phyloP scores from a whole-genome alignment of 306 rosid species.

The cucumber (Cucumis sativus) region DNA sequence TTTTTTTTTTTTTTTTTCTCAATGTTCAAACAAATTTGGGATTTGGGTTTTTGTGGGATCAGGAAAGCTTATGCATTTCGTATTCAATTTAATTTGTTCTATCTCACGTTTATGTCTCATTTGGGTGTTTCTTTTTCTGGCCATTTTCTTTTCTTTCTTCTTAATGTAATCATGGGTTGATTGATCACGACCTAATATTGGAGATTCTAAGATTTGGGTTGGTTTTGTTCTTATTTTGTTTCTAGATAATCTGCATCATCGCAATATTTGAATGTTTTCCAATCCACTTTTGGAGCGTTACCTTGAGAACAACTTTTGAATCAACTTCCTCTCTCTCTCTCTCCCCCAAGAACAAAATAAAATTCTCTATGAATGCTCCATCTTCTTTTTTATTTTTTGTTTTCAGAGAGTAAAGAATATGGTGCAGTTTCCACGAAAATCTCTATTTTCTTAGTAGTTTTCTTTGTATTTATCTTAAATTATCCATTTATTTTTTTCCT shows the following conservation, averaged over 20 bases:
- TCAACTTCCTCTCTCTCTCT: background rate
- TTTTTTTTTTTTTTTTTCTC: background rate
- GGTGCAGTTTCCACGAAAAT: background rate
- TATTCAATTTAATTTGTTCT: background rate
- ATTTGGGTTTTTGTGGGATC: conserved; percentile 5
- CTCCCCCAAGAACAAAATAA: background rate
- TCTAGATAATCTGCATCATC: background rate
- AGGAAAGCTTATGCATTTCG: background rate
- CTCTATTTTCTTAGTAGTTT: background rate
- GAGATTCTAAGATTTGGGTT: background rate
- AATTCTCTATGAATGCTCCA: background rate
- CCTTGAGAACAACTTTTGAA: background rate
- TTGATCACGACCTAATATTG: background rate
- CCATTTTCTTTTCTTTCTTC: background rate
- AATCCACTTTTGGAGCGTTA: background rate
- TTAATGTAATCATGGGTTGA: background rate
- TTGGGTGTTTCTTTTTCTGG: background rate
- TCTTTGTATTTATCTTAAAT: background rate
- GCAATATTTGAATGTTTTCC: background rate
- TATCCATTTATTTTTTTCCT: background rate
- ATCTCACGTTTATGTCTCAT: background rate
- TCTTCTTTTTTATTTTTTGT: background rate
- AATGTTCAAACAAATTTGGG: background rate
- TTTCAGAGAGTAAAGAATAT: background rate
- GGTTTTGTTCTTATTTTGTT: background rate